Conservation (phyloP, 2,329 filamentous ascomycete genomes). For the Penicillium frequentans region DNA sequence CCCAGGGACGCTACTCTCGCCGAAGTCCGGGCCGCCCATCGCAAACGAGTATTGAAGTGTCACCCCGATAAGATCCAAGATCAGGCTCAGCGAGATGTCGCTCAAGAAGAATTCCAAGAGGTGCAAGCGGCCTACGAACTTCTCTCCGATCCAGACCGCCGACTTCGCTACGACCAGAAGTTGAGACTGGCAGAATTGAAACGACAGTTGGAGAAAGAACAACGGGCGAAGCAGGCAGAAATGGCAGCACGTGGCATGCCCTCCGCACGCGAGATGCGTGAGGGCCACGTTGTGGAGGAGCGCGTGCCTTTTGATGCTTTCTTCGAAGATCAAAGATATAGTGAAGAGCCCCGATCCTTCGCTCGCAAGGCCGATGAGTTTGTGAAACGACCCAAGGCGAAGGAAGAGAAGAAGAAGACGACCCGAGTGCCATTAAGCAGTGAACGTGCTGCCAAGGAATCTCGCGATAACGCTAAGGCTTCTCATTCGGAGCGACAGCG, state of each 20-base stretch:
- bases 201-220: slow-evolving; percentile 55
- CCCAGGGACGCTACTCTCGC: slow-evolving; percentile 67
- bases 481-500: slow-evolving; percentile 35
- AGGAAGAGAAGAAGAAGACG: slow-evolving; percentile 38
- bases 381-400: slow-evolving; percentile 33
- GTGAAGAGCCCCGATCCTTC: slow-evolving; percentile 38
- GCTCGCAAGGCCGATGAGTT: slow-evolving; percentile 43
- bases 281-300: slow-evolving; percentile 46
- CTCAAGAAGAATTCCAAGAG: slow-evolving; percentile 84
- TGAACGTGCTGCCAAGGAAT: slow-evolving; percentile 26
- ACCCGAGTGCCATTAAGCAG: slow-evolving; percentile 27
- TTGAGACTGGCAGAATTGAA: slow-evolving; percentile 66
- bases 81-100: slow-evolving; percentile 70
- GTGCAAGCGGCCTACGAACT: slow-evolving; percentile 93
- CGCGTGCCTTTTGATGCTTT: slow-evolving; percentile 38
- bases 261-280: slow-evolving; percentile 39
- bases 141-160: slow-evolving; percentile 72
- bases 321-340: slow-evolving; percentile 41
- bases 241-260: slow-evolving; percentile 24
- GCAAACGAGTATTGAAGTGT: slow-evolving; percentile 82
- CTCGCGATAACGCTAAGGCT: slow-evolving; percentile 32
- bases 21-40: slow-evolving; percentile 76
- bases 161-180: slow-evolving; percentile 75
- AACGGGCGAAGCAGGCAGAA: slow-evolving; percentile 17
- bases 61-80: slow-evolving; percentile 91